Base-by-base conservation (phyloP, 1,139 yeast species). In the Candida sanyaensis region DNA sequence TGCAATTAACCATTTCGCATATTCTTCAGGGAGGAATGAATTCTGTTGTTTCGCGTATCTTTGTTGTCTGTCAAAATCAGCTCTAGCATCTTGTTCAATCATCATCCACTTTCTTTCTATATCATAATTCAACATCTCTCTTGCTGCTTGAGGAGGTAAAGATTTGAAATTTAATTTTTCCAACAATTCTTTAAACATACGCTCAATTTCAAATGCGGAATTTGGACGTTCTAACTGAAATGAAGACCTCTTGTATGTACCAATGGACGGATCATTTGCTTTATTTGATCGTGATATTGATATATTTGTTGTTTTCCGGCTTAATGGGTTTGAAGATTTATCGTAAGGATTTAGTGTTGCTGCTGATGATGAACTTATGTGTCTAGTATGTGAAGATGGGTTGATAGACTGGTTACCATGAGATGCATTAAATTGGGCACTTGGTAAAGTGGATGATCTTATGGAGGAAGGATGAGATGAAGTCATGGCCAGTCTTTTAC, bases 71-170 rank as follows among this genome's bases (percentile, higher is more conserved):
- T 86, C 86, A 59, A 76, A 76, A 58, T 89, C 97, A 6, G 92
- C 81, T 48, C 88, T 75, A 31, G 87, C 84, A 64, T 91, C 97
- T 63, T 93, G 98, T 57, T 87, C 84, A 40, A 93, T 87, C 57
- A 93, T 76, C 84, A 88, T 83, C 96, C 97, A 90, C 66, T 93
- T 93, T 58, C 91, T 89, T 46, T 86, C 88, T 0, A 82, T 73
- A 39, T 87, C 81, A 60, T 88, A 91, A 55, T 80, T 81, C 59
- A 83, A 74, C 87, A 93, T 84, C 63, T 89, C 96, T 52, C 77
- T 80, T 55, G 86, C 86, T 8, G 96, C 96, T 50, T 80, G 82
- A 27, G 81, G 81, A 0, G 97, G 96, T 43, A 91, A 73, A 47
- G 88, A 81, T 56, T 85, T 83, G 64, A 89, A 87, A 62, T 91